These are phyloP conservation scores for Achaetomiella virescens DNA, from an alignment of 495 filamentous ascomycete genomes.

Conservation along the genomic window DNA sequence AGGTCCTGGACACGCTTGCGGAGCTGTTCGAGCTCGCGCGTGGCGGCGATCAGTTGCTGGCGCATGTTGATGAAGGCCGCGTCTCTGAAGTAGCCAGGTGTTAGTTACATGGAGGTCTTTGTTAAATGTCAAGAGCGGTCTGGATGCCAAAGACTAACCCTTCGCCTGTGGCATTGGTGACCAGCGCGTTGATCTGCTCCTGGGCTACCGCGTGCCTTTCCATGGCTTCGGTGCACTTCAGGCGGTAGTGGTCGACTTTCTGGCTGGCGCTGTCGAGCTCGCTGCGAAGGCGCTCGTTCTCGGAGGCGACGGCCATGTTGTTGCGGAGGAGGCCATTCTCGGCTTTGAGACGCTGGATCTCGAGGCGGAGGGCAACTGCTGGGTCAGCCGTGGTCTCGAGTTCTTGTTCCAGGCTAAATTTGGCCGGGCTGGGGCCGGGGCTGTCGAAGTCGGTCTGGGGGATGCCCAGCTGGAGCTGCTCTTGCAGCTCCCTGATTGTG, in stretches of 20 bases:
- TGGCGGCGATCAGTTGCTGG: slow-evolving; percentile 28
- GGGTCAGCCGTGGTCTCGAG: slow-evolving; percentile 30
- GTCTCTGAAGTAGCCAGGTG: slow-evolving; percentile 35
- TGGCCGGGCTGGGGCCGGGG: slow-evolving; percentile 19
- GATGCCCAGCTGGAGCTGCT: slow-evolving; percentile 37
- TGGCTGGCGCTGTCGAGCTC: slow-evolving; percentile 42
- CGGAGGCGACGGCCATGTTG: slow-evolving; percentile 41
- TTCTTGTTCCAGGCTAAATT: slow-evolving; percentile 39
- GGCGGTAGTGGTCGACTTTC: slow-evolving; percentile 35
- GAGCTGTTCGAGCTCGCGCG: slow-evolving; percentile 29
- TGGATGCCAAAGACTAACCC: slow-evolving; percentile 40
- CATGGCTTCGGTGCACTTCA: slow-evolving; percentile 41
- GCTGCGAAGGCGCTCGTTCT: slow-evolving; percentile 42
- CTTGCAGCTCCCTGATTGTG: slow-evolving; percentile 40
- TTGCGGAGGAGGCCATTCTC: slow-evolving; percentile 48
- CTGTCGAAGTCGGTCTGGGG: slow-evolving; percentile 18
- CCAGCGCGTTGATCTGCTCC: slow-evolving; percentile 44
- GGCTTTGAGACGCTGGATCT: slow-evolving; percentile 47
- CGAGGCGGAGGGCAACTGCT: slow-evolving; percentile 30
- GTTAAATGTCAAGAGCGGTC: slow-evolving; percentile 22
- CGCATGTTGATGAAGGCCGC: slow-evolving; percentile 34
- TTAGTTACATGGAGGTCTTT: slow-evolving; percentile 26
- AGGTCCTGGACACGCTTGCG: slow-evolving; percentile 38
- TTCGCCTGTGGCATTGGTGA: slow-evolving; percentile 40
- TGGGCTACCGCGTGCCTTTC: slow-evolving; percentile 46